phyloP scores from a whole-genome alignment of 2,329 filamentous ascomycete species.

The Akanthomyces lecanii region DNA sequence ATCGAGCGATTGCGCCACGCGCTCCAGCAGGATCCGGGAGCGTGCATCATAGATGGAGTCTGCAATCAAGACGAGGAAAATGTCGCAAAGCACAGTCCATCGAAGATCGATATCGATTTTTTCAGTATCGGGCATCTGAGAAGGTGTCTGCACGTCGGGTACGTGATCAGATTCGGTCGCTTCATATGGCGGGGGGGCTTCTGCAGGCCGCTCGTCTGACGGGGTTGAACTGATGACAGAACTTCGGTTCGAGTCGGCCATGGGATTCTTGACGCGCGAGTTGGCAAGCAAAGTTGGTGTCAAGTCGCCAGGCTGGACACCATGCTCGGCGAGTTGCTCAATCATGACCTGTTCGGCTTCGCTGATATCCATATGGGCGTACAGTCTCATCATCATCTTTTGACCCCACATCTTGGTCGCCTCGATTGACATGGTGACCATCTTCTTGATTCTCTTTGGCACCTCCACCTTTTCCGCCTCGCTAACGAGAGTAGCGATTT shows the following conservation, averaged over 20 bases:
- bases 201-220: constrained; percentile 43
- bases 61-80: constrained; percentile 94
- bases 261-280: constrained; percentile 86
- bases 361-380: constrained; percentile 94
- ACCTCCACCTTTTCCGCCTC: constrained; percentile 59
- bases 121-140: constrained; percentile 72
- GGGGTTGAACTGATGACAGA: constrained; percentile 22
- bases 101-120: constrained; percentile 93
- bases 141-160: constrained; percentile 75
- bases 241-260: constrained; percentile 49
- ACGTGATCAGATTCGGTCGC: constrained; percentile 65
- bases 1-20: constrained; percentile 73
- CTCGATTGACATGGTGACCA: constrained; percentile 65
- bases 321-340: constrained; percentile 90
- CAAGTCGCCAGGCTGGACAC: constrained; percentile 78
- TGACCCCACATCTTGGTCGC: constrained; percentile 93
- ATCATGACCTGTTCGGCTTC: constrained; percentile 95
- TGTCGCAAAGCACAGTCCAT: constrained; percentile 94
- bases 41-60: constrained; percentile 90
- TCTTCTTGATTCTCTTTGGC: constrained; percentile 67
- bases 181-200: constrained; percentile 56
- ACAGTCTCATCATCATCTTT: constrained; percentile 95
- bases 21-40: constrained; percentile 78
- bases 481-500: constrained; percentile 72
- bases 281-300: constrained; percentile 87